Evolutionary conservation across 352 stramenopile genomes (phyloP), one percentile per base, ranked within the genome.

Genomic region (Globisporangium nodosum): DNA sequence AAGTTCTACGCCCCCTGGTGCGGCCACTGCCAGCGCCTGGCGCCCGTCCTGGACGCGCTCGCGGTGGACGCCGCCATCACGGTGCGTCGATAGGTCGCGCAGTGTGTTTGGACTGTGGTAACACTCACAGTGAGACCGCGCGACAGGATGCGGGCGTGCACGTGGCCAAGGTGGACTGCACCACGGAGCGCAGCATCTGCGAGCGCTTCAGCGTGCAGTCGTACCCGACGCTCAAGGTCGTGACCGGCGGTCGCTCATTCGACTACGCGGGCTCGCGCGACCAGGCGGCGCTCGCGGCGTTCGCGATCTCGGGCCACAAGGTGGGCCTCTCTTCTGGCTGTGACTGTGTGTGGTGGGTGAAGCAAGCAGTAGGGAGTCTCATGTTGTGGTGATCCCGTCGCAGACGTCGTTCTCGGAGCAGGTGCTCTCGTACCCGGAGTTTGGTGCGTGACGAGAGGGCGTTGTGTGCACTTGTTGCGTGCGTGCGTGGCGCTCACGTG

Each of bases 1-100:
- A 89, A 94, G 68, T 94, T 94, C 66, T 94, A 92, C 64, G 82
- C 85, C 40, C 85, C 85, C 11, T 94, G 85, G 85, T 94, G 85
- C 60, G 74, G 78, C 20, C 85, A 94, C 64, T 94, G 85, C 69
- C 86, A 94, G 75, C 85, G 87, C 50, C 68, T 94, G 46, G 78
- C 81, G 33, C 80, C 80, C 0, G 61, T 78, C 20, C 84, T 88
- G 60, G 76, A 87, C 47, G 65, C 80, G 58, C 57, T 92, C 50
- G 67, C 82, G 16, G 56, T 68, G 37, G 62, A 83, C 48, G 42
- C 72, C 11, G 51, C 56, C 5, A 66, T 88, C 47, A 54, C 60
- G 52, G 67, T 77, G 35, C 61, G 64, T 46, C 12, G 6, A n/a
- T 30, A 1, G 13, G 3, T 49, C 9, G n/a, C 9, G 37, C 37